Conservation (phyloP, 805 yeast species). For the Lipomyces yamanashiensis region DNA sequence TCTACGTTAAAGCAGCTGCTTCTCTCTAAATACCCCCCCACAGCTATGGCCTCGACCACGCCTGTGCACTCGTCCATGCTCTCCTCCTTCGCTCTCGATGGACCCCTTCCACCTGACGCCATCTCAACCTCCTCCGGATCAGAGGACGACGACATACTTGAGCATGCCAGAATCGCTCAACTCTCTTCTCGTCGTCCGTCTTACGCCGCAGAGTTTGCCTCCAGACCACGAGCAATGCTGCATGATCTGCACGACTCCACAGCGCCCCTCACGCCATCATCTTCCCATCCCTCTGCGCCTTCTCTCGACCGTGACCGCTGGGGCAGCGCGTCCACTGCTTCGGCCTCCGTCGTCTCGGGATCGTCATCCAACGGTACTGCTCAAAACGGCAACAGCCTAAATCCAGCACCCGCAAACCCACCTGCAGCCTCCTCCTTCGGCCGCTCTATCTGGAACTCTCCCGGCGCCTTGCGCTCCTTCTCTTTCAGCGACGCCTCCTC, state of each 20-base stretch:
- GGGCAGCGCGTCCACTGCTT: conserved; percentile 10
- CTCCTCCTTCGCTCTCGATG: conserved; percentile 4
- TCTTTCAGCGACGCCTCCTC: conserved; percentile 17
- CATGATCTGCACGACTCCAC: conserved; percentile 6
- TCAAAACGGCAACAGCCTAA: no score
- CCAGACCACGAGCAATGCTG: conserved; percentile 39
- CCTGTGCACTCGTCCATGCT: conserved; percentile 7
- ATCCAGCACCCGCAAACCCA: background rate
- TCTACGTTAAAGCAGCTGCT: background rate
- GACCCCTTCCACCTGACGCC: conserved; percentile 10
- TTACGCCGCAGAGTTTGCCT: conserved; percentile 65
- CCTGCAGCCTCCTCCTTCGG: background rate
- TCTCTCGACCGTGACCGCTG: conserved; percentile 30
- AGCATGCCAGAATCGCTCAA: conserved; percentile 52
- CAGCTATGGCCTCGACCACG: conserved; percentile 7
- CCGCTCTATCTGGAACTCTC: conserved; percentile 15
- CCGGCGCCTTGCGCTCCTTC: conserved; percentile 14
- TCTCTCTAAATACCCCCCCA: background rate
- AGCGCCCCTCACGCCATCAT: conserved; percentile 25
- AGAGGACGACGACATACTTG: conserved; percentile 24
- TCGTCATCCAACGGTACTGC: background rate
- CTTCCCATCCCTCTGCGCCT: conserved; percentile 30
- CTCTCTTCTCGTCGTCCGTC: conserved; percentile 67
- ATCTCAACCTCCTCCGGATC: conserved; percentile 20
- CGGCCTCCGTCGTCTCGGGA: conserved; percentile 2